A percentile compares a stretch with the other conserved stretches of the same genome.
phyloP scores from a whole-genome alignment of 129 eudicot genomes.

The Flaveria bidentis region DNA sequence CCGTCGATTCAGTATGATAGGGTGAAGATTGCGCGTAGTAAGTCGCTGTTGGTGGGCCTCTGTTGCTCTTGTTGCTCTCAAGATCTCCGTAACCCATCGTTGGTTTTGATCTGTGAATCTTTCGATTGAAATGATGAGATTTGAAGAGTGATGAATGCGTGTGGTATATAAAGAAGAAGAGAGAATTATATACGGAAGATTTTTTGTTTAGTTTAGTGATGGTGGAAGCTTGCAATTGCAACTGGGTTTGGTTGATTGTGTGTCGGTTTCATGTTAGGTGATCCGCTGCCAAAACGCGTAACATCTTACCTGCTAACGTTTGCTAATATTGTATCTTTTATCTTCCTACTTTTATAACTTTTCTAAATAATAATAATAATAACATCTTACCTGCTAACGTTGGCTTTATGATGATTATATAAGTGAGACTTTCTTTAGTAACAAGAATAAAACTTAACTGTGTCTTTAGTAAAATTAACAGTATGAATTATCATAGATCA shows the following conservation, averaged over 20 bases:
- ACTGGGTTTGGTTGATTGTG: conserved; percentile 30
- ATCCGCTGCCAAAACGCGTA: conserved; percentile 32
- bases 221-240: background rate
- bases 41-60: conserved; percentile 26
- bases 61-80: conserved; percentile 56
- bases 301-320: conserved; percentile 7
- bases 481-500: no score
- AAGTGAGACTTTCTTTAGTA: no score
- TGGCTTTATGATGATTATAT: no score
- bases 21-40: conserved; percentile 33
- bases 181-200: background rate
- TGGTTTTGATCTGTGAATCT: background rate
- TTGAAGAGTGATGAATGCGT: background rate
- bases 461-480: no score
- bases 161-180: conserved; percentile 28
- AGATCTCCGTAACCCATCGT: conserved; percentile 69
- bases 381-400: no score
- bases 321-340: background rate
- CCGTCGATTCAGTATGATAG: conserved; percentile 31
- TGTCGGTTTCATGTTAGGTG: conserved; percentile 43
- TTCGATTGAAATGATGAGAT: background rate
- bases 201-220: no score
- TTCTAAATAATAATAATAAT: no score
- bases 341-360: no score
- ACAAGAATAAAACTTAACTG: no score